Base-by-base conservation (phyloP, 2,329 filamentous ascomycete genomes). In the Clathrospora elynae region DNA sequence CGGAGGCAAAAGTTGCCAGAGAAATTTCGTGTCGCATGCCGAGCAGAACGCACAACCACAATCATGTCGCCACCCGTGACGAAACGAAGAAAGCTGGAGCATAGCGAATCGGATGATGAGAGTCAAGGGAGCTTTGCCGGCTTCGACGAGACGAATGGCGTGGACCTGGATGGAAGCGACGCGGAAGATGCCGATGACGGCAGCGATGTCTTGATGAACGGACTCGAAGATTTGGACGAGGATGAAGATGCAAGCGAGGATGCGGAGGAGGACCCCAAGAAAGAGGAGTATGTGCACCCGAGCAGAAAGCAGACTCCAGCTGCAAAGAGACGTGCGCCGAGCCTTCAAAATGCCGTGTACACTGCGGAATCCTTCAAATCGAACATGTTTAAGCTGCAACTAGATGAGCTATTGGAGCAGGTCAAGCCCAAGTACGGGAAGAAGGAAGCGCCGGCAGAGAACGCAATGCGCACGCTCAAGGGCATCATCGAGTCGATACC, bases 301-400 rank as follows among this genome's bases (percentile, higher is more conserved):
- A 42, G 20, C 42, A 44, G 38, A 24, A 49, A 46, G 23, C 41
- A 33, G 25, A 32, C 30, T 14, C 11, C 41, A 3, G 24, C 32
- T 17, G 30, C 37, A 12, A 68, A 60, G 36, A 51, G 55, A 48
- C 51, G 51, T 34, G 60, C 61, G 24, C 41, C 53, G 24, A 56
- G 50, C 14, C 55, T 59, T 6, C 60, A 63, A 24, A 66, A 68
- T 25, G 72, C 71, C 36, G 66, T 72, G 17, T 79, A 76, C 60
- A 71, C 69, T 13, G 75, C 73, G 20, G 79, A 79, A 33, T 74
- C 78, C n/a, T 85, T 80, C 73, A 84, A 84, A 61, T 84, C 82
- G 29, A 84, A 77, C 61, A 72, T 85, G 42, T 86, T 87, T 71
- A 85, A 85, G 62, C 67, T 87, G 7, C 84, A 87, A 61, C 74